Evolutionary conservation across 176 grass and related monocot species (phyloP).

Genomic region (Avena atlantica): DNA sequence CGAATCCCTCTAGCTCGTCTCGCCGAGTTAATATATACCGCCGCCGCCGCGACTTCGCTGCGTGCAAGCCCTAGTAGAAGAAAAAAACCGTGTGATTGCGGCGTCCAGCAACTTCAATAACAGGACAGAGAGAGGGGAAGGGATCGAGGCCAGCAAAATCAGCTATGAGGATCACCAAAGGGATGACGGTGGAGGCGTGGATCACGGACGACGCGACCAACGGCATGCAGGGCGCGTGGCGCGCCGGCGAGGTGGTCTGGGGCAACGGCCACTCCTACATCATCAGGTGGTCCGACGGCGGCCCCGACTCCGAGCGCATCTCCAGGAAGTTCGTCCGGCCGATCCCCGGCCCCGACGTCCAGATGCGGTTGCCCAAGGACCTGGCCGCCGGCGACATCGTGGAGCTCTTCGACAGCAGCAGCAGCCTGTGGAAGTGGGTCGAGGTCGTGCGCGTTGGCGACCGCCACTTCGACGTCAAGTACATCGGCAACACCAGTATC

Average conservation of each 20-base stretch:
- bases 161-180: conserved; percentile 60
- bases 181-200: conserved; percentile 60
- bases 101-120: conserved; percentile 13
- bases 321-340: conserved; percentile 58
- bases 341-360: conserved; percentile 30
- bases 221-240: conserved; percentile 50
- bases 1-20: conserved; percentile 4
- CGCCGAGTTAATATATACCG: conserved; percentile 36
- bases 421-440: conserved; percentile 59
- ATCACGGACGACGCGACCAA: conserved; percentile 24
- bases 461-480: conserved; percentile 46
- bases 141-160: background rate
- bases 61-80: background rate
- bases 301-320: conserved; percentile 39
- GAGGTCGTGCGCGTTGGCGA: conserved; percentile 21
- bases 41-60: background rate
- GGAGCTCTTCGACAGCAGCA: conserved; percentile 50
- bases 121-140: too few relatives aligned
- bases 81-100: background rate
- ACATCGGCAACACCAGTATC: conserved; percentile 35
- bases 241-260: conserved; percentile 59
- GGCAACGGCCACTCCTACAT: conserved; percentile 73
- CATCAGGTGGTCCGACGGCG: conserved; percentile 43
- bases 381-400: conserved; percentile 55
- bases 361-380: background rate